Conservation (phyloP, 176 grass and related monocot genomes). For the Musa acuminata region DNA sequence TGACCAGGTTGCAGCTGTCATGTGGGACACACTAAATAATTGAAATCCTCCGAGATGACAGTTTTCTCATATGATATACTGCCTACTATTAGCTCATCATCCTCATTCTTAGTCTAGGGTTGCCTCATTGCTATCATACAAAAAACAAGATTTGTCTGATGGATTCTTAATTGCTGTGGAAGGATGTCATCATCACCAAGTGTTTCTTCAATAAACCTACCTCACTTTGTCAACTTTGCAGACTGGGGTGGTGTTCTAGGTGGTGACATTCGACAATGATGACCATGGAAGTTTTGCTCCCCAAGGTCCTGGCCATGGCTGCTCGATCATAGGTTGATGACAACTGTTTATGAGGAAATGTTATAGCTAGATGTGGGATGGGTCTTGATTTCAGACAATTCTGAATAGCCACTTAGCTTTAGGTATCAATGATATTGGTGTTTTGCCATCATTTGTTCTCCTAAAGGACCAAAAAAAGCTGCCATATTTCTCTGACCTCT, state of each 20-base stretch:
- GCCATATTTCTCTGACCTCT: neutral
- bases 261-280: no score
- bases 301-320: no score
- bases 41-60: neutral
- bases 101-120: neutral
- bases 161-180: neutral
- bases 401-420: neutral
- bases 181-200: no score
- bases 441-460: neutral
- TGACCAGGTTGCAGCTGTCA: constrained; percentile 8
- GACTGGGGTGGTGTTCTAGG: no score
- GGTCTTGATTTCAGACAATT: neutral
- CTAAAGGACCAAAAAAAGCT: neutral
- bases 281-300: no score
- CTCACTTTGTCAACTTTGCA: no score
- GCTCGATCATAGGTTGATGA: no score
- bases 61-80: neutral
- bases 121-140: neutral
- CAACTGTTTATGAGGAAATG: no score
- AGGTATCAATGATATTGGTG: neutral
- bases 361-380: neutral
- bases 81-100: neutral
- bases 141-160: neutral
- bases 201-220: no score
- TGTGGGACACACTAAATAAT: neutral